Evolutionary conservation across 1,284 basidiomycete genomes (phyloP), one percentile per base, ranked within the genome.

Genomic region (Moesziomyces globuligerus): DNA sequence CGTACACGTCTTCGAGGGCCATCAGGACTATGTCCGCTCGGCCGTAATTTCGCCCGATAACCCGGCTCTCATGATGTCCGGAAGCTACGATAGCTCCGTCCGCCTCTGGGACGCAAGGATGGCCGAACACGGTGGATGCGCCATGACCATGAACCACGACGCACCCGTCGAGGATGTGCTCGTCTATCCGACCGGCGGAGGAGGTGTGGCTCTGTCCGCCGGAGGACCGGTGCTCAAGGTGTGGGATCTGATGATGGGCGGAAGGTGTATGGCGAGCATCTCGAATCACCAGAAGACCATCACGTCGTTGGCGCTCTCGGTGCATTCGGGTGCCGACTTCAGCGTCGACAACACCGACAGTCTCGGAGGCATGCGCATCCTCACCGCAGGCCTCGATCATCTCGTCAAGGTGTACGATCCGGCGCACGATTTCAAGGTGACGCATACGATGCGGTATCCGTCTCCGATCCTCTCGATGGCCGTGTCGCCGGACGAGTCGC

Each of bases 391-490:
- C 29, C 85, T 99, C 62, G 96, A 99, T 82, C 93, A 94, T 72
- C 91, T 99, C 89, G 93, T 98, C 59, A 99, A 99, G 84, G 94
- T 98, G 21, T 99, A 98, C 85, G 94, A 98, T 81, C 76, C 79
- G 23, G 80, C 83, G 11, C 89, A 95, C 45, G 89, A 91, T 78
- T 81, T 75, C 56, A 90, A 90, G 36, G 96, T 98, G 26, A 90
- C 95, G 9, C 96, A 99, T 82, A 98, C 96, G 0, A 98, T 99
- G 93, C 90, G 95, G 39, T 98, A 98, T 83, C 92, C 94, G 3
- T 92, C 94, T 1, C 93, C 94, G 1, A 85, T 99, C 4, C 86
- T 99, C 6, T 93, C 90, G 77, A 85, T 98, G 42, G 94, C 93
- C 92, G 60, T 98, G 91, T 65, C 95, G 89, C 94, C 94, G 18